Percentiles rank a stretch among this genome's conserved stretches.
phyloP scores from a whole-genome alignment of 148 eudicot genomes.

The Fagopyrum esculentum region DNA sequence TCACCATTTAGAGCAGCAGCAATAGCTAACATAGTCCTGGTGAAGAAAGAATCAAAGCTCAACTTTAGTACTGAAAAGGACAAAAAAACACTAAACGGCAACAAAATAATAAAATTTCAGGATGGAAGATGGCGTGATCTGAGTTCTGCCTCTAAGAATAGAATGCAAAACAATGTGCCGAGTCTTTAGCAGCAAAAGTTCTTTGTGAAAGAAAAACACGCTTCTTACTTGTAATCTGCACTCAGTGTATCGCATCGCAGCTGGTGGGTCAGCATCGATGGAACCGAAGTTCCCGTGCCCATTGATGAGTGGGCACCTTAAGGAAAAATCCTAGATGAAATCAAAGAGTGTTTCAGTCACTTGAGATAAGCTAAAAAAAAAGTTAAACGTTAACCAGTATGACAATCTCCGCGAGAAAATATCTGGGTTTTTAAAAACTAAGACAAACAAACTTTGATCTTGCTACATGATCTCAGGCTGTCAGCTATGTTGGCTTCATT shows the following conservation, averaged over 20 bases:
- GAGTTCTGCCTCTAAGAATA: background rate
- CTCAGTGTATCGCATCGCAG: constrained; percentile 99
- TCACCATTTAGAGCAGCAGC: constrained; percentile 1
- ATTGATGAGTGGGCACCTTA: constrained; percentile 81
- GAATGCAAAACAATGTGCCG: constrained; percentile 7
- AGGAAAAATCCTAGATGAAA: constrained; percentile 68
- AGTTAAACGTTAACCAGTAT: background rate
- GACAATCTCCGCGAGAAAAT: background rate
- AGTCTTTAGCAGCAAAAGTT: background rate
- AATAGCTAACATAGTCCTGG: background rate
- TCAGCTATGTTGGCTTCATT: too few relatives aligned
- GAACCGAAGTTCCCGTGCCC: constrained; percentile 99
- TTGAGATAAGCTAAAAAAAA: background rate
- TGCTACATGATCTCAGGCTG: background rate
- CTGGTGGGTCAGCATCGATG: constrained; percentile 95
- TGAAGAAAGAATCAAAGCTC: background rate
- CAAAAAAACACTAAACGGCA: background rate
- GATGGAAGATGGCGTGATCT: background rate
- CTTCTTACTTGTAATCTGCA: constrained; percentile 83
- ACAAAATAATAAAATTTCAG: background rate
- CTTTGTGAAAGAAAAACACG: background rate
- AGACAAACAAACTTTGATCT: background rate
- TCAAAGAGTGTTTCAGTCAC: background rate
- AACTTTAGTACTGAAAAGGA: background rate
- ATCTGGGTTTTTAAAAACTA: background rate